phyloP scores from a whole-genome alignment of 2,329 filamentous ascomycete genomes.

The Botryotinia calthae region DNA sequence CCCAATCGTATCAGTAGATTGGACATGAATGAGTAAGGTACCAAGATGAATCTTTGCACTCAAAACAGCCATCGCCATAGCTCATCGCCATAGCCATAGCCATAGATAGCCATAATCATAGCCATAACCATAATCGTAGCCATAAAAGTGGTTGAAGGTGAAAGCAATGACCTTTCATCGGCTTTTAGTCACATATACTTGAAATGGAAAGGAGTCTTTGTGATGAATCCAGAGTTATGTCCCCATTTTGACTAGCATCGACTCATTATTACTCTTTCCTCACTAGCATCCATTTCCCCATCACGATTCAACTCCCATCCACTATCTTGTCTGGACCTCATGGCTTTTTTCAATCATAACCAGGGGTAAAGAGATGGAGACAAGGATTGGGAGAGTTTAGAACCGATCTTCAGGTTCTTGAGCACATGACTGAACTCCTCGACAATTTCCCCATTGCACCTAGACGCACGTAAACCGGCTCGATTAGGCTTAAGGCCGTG shows the following conservation, averaged over 20 bases:
- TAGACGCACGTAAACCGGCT: background rate
- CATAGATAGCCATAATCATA: background rate
- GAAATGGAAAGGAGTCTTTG: background rate
- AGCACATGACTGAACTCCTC: conserved; percentile 6
- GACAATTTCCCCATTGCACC: background rate
- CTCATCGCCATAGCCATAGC: too few species aligned
- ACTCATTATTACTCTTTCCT: background rate
- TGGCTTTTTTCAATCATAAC: background rate
- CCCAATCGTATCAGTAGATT: background rate
- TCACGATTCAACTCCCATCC: background rate
- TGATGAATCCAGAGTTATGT: background rate
- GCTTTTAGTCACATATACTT: background rate
- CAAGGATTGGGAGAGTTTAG: background rate
- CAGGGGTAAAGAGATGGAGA: background rate
- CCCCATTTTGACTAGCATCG: background rate
- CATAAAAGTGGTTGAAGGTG: background rate
- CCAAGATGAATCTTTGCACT: background rate
- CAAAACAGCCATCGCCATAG: background rate
- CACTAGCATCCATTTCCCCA: background rate
- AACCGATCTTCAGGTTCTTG: conserved; percentile 12
- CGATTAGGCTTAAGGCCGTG: background rate
- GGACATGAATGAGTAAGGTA: background rate
- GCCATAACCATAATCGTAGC: background rate
- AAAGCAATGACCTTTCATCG: background rate
- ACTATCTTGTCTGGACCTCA: conserved; percentile 8